Evolutionary conservation across 495 filamentous ascomycete species (phyloP).

Genomic region (Hypoxylon cercidicola): DNA sequence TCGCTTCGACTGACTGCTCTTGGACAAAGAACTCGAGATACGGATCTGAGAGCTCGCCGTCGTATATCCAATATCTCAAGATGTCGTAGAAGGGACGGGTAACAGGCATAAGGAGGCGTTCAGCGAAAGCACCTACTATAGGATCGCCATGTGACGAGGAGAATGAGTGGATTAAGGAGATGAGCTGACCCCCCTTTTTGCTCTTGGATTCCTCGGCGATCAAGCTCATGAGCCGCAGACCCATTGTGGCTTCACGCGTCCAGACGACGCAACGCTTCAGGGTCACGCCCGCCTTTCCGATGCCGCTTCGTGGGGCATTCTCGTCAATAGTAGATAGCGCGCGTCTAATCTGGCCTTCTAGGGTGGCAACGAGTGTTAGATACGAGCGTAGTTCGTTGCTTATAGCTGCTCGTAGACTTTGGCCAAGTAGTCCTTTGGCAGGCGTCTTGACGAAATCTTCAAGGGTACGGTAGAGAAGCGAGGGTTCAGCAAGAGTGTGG

Average conservation of each 20-base stretch:
- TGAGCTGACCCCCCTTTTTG: conserved; percentile 90
- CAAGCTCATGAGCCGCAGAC: conserved; percentile 89
- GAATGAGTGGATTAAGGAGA: conserved; percentile 92
- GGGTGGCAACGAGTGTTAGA: conserved; percentile 87
- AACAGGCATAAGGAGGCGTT: conserved; percentile 87
- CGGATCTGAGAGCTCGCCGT: conserved; percentile 95
- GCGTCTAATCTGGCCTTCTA: conserved; percentile 92
- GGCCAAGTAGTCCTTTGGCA: conserved; percentile 76
- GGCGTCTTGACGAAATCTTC: conserved; percentile 79
- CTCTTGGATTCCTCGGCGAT: conserved; percentile 91
- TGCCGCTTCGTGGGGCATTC: conserved; percentile 68
- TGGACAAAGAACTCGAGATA: conserved; percentile 96
- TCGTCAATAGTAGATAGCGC: conserved; percentile 76
- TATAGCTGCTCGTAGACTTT: conserved; percentile 92
- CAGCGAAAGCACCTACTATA: conserved; percentile 92
- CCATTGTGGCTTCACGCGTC: conserved; percentile 98
- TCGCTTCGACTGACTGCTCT: conserved; percentile 68
- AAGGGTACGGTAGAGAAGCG: conserved; percentile 84
- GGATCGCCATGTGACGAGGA: conserved; percentile 95
- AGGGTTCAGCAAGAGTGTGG: conserved; percentile 91
- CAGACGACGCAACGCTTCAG: conserved; percentile 96
- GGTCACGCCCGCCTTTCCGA: conserved; percentile 92
- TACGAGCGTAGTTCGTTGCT: conserved; percentile 88
- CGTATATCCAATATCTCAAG: conserved; percentile 96
- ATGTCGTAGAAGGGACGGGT: conserved; percentile 98